Base-by-base conservation (phyloP, 768 basidiomycete genomes). In the Pholiota conissans region DNA sequence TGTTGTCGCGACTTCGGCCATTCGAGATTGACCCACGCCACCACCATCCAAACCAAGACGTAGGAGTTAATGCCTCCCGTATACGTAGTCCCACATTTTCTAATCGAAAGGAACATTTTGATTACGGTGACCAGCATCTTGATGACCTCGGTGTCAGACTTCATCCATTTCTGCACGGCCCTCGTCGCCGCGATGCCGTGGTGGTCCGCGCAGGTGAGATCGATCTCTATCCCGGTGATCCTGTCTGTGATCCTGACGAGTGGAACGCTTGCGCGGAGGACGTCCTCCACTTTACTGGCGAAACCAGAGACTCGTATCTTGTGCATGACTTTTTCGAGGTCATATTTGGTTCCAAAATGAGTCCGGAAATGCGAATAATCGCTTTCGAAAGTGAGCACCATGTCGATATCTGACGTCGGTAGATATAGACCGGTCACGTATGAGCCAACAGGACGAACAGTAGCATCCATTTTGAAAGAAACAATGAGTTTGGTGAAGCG, bases 31-130 rank as follows among this genome's bases (percentile, higher is more conserved):
- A 66, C 67, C 67, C 66, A 70, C 11, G 67, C 66, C 0, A 70
- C 65, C 6, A 70, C 67, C 69, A 70, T 66, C 69, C 69, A 70
- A 9, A 68, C 62, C 45, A 70, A 49, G 16, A 67, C 49, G 27
- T 68, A 67, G 30, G 67, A 67, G 35, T 70, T 67, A 10, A 70
- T 52, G 2, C 69, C 69, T 14, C 69, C 69, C 0, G 69, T 67
- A 30, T 65, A 68, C 3, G 67, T 67, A 10, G 65, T 65, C 2
- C 65, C 69, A 37, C 66, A 65, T 46, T 57, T 61, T 37, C 69
- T 60, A 10, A 64, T 66, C 2, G 66, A 52, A 32, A 70, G 57
- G 49, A 70, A 70, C 37, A 62, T 61, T 49, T 68, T 70, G 37
- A 67, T 51, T 10, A 70, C 63, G n/a, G 61, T 58, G 26, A 68